phyloP scores from a whole-genome alignment of 1,139 yeast genomes.

The Lodderomyces pseudojiufengensis region DNA sequence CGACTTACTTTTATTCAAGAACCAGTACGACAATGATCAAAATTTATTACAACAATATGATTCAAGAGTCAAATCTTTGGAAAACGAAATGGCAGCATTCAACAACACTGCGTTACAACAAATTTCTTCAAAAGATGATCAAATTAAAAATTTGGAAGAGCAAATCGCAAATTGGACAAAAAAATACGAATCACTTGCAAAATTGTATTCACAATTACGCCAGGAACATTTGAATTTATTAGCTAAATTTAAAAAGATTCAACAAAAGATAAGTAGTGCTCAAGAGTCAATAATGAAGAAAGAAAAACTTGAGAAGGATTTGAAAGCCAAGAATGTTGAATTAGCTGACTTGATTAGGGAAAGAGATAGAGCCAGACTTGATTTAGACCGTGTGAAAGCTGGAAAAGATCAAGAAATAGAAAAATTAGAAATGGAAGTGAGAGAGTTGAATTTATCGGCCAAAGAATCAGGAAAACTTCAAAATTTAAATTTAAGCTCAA shows the following conservation, averaged over 20 bases:
- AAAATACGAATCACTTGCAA: slow-evolving; percentile 87
- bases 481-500: slow-evolving; percentile 59
- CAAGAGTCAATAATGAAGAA: slow-evolving; percentile 87
- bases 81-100: slow-evolving; percentile 62
- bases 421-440: slow-evolving; percentile 59
- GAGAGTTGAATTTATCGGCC: slow-evolving; percentile 58
- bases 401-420: slow-evolving; percentile 67
- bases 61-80: slow-evolving; percentile 77
- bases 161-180: slow-evolving; percentile 78
- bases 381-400: slow-evolving; percentile 69
- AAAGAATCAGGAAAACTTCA: slow-evolving; percentile 65
- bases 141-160: slow-evolving; percentile 64
- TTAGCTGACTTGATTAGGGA: slow-evolving; percentile 87
- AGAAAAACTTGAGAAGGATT: slow-evolving; percentile 77
- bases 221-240: slow-evolving; percentile 85
- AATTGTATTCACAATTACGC: slow-evolving; percentile 83
- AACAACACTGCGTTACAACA: slow-evolving; percentile 71
- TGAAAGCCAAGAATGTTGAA: slow-evolving; percentile 82
- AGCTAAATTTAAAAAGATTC: slow-evolving; percentile 76
- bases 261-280: slow-evolving; percentile 88
- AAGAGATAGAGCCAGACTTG: slow-evolving; percentile 84
- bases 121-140: slow-evolving; percentile 73
- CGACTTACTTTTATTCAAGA: slow-evolving; percentile 69
- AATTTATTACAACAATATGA: slow-evolving; percentile 83
- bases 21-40: slow-evolving; percentile 87